Percentiles rank a stretch among this genome's conserved stretches.
These are phyloP conservation scores for Calcarisporium arbuscula DNA, from an alignment of 2,329 filamentous ascomycete species.

Conservation along the genomic window DNA sequence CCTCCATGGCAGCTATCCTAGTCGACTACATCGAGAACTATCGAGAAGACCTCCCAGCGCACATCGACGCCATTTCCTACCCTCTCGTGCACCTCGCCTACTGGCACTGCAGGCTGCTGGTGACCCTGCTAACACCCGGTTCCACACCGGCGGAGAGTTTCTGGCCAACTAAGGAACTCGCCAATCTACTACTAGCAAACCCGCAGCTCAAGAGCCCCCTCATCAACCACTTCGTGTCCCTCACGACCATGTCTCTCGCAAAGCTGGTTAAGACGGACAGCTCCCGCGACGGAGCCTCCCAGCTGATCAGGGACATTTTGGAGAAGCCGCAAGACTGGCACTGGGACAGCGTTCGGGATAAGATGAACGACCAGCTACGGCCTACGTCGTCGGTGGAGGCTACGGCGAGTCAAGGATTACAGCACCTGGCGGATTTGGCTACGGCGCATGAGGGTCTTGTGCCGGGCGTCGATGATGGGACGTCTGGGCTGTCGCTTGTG, in stretches of 20 bases:
- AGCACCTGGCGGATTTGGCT: slow-evolving; percentile 54
- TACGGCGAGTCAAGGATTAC: slow-evolving; percentile 47
- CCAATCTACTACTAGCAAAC: slow-evolving; percentile 50
- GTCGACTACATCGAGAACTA: slow-evolving; percentile 50
- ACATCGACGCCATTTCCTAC: slow-evolving; percentile 43
- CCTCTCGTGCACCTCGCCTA: slow-evolving; percentile 61
- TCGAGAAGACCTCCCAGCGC: slow-evolving; percentile 55
- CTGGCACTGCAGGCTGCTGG: slow-evolving; percentile 62
- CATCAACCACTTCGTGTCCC: slow-evolving; percentile 59
- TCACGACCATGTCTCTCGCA: slow-evolving; percentile 54
- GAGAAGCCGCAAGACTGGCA: slow-evolving; percentile 44
- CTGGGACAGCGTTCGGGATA: slow-evolving; percentile 52
- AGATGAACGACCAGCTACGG: slow-evolving; percentile 27
- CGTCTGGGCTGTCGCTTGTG: slow-evolving; percentile 26
- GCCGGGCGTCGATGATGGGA: slow-evolving; percentile 21
- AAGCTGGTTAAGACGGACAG: slow-evolving; percentile 50
- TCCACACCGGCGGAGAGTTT: slow-evolving; percentile 51
- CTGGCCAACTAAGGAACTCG: slow-evolving; percentile 53
- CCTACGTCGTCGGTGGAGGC: slow-evolving; percentile 31
- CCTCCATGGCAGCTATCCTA: slow-evolving; percentile 26
- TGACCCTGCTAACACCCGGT: slow-evolving; percentile 52
- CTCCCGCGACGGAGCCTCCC: slow-evolving; percentile 50
- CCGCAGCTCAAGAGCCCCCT: slow-evolving; percentile 54
- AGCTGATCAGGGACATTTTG: slow-evolving; percentile 48
- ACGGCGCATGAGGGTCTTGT: slow-evolving; percentile 34